A percentile compares a stretch with the other conserved stretches of the same genome.
These are phyloP conservation scores for Pseudocercospora cruenta DNA, from an alignment of 2,329 filamentous ascomycete species.

Conservation along the genomic window DNA sequence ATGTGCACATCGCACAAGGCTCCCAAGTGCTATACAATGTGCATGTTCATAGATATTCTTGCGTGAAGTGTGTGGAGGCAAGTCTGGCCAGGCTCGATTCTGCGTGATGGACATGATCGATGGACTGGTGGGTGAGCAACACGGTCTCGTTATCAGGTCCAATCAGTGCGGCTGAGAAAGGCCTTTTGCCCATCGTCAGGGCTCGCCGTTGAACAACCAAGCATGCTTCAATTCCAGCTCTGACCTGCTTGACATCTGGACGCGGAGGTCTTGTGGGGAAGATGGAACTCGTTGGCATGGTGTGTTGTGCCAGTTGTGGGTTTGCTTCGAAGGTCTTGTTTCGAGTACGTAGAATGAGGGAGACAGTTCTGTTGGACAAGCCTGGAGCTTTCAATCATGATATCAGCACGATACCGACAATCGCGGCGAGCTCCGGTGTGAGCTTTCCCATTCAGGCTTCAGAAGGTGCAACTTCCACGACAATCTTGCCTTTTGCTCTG, in stretches of 20 bases:
- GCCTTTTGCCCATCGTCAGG: slow-evolving; percentile 52
- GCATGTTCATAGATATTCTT: slow-evolving; percentile 54
- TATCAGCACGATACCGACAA: neutral
- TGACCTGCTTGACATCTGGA: neutral
- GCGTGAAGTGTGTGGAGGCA: slow-evolving; percentile 53
- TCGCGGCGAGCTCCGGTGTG: neutral
- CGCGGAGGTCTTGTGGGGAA: neutral
- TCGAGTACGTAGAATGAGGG: neutral
- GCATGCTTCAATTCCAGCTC: neutral
- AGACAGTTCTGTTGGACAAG: neutral
- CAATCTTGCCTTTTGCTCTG: slow-evolving; percentile 62
- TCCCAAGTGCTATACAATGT: slow-evolving; percentile 60
- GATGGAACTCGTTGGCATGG: neutral
- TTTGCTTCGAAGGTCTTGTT: neutral
- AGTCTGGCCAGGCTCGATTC: slow-evolving; percentile 56
- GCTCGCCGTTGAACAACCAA: slow-evolving; percentile 50
- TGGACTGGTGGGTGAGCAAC: slow-evolving; percentile 53
- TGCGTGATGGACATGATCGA: slow-evolving; percentile 59
- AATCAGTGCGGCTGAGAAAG: slow-evolving; percentile 55
- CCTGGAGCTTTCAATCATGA: neutral
- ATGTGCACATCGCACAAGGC: slow-evolving; percentile 58
- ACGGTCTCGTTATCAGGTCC: slow-evolving; percentile 56
- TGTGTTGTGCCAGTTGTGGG: neutral
- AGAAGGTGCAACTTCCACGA: slow-evolving; percentile 42
- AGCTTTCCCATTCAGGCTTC: neutral